Conservation (phyloP, 306 rosid species). For the Dalbergia cochinchinensis region DNA sequence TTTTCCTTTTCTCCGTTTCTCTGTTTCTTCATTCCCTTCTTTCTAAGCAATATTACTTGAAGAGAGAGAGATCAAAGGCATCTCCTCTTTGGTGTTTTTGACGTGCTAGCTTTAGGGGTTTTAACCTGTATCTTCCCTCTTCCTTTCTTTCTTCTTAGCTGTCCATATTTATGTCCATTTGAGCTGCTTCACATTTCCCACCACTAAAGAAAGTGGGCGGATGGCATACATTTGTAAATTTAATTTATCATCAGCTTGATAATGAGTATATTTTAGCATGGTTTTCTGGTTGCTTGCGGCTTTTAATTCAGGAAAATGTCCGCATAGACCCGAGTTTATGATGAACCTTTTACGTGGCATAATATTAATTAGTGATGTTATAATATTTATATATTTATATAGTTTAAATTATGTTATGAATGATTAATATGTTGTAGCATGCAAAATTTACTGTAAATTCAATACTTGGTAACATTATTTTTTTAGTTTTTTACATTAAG, state of each 20-base stretch:
- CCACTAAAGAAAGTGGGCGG: constrained; percentile 56
- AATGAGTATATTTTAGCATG: constrained; percentile 37
- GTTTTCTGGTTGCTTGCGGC: background rate
- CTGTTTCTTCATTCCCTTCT: constrained; percentile 32
- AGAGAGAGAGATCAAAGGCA: constrained; percentile 56
- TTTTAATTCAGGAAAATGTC: background rate
- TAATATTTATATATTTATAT: too few species aligned
- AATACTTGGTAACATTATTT: too few species aligned
- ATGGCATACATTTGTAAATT: constrained; percentile 59
- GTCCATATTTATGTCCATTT: constrained; percentile 42
- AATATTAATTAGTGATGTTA: too few species aligned
- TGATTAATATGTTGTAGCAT: too few species aligned
- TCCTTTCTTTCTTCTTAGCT: constrained; percentile 13
- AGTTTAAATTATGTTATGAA: too few species aligned
- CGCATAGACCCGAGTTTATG: too few species aligned
- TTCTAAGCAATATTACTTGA: constrained; percentile 44
- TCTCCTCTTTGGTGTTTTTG: constrained; percentile 64
- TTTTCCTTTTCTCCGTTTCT: background rate
- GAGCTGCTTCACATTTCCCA: constrained; percentile 52
- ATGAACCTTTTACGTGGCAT: too few species aligned
- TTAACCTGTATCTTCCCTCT: constrained; percentile 47
- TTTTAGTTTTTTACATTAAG: too few species aligned
- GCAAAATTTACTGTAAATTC: too few species aligned
- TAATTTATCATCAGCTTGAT: constrained; percentile 43
- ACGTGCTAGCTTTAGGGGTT: constrained; percentile 62